A percentile compares a stretch with the other conserved stretches of the same genome.
These are phyloP conservation scores for Moringa oleifera DNA, from an alignment of 345 rosid species.

Conservation along the genomic window DNA sequence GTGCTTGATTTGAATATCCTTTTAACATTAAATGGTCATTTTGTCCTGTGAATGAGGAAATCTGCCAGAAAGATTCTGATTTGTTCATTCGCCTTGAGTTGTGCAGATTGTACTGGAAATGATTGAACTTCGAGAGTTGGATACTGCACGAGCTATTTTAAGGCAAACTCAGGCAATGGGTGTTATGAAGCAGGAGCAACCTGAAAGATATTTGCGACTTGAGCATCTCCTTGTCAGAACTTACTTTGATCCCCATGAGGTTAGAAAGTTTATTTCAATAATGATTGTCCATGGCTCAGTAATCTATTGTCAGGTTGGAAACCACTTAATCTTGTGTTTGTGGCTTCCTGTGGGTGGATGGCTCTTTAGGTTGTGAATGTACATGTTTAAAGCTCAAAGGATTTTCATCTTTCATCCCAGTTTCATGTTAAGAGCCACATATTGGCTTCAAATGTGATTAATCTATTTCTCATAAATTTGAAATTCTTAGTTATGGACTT, in stretches of 20 bases:
- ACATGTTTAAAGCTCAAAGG: background rate
- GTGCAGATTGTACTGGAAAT: slow-evolving; percentile 89
- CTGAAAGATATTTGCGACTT: slow-evolving; percentile 88
- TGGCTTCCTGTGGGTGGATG: too few species aligned
- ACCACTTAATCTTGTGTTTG: background rate
- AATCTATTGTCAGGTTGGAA: background rate
- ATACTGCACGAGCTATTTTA: slow-evolving; percentile 91
- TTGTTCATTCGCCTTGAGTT: slow-evolving; percentile 6
- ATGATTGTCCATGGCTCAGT: background rate
- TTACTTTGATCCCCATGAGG: slow-evolving; percentile 96
- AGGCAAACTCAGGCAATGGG: slow-evolving; percentile 99
- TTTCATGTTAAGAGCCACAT: background rate
- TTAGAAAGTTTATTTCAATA: slow-evolving; percentile 20
- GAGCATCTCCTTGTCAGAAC: slow-evolving; percentile 95
- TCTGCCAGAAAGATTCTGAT: background rate
- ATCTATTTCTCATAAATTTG: background rate
- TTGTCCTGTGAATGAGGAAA: background rate
- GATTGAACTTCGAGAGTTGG: slow-evolving; percentile 95
- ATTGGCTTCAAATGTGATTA: background rate
- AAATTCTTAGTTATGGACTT: background rate
- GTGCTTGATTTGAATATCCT: background rate
- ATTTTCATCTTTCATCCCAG: background rate
- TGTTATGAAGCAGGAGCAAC: slow-evolving; percentile 99
- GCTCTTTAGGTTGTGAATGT: too few species aligned
- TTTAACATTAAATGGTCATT: background rate